Evolutionary conservation across 345 rosid genomes (phyloP), one percentile per base, ranked within the genome.

Genomic region (Bruguiera gymnorhiza): DNA sequence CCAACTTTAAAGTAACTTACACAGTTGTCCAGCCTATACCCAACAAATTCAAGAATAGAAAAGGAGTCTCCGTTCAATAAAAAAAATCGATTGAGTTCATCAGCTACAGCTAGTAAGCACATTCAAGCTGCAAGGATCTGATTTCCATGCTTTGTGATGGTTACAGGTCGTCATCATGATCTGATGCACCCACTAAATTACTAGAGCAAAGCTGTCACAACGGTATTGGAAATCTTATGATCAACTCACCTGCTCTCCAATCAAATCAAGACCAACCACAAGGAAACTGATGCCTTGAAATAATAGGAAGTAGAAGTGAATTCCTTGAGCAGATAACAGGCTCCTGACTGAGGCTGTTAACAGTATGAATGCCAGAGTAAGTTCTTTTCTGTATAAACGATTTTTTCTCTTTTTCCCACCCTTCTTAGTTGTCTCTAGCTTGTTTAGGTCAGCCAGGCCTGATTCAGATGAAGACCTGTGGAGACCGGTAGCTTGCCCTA

Each of bases 241-340:
- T 81, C 71, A 89, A 71, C 88, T 89, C 51, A 92, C 88, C 80
- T 90, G 98, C 73, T 92, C 98, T 50, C 98, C 98, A 1, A 92
- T 92, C 86, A 92, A 76, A 80, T 92, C 96, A 8, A 92, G 96
- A 68, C 98, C 98, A 8, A 92, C 96, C 8, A 85, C 83, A 2
- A 92, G 82, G 69, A 92, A 92, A 69, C 86, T 84, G 66, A 90
- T 75, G 59, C 98, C 98, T 82, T 92, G 98, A 79, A 90, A 92
- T 72, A 92, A 79, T 10, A 92, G 88, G 76, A 92, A 92, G 79
- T 90, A 92, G 81, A 89, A 90, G 75, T 92, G 98, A 20, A 92
- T 83, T 55, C 98, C 98, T 65, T 88, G 96, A 0, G 98, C 98
- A 15, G 96, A 86, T 73, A 92, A 77, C 80, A 90, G 83, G 74